Evolutionary conservation across 2,329 filamentous ascomycete genomes (phyloP).

Genomic region (Pestalotiopsis sp.): DNA sequence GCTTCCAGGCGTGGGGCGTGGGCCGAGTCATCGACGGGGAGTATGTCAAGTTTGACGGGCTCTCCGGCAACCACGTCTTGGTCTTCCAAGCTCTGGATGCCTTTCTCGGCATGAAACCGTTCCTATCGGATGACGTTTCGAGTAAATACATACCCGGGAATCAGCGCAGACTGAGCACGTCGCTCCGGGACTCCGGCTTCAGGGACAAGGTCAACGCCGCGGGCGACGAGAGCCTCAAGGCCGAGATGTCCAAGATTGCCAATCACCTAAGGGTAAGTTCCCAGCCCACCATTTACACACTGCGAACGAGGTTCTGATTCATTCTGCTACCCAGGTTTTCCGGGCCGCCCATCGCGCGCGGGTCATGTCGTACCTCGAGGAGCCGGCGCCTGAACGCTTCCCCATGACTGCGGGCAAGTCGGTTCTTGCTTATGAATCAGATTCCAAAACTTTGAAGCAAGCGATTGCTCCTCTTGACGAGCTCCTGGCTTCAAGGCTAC

Average conservation of each 20-base stretch:
- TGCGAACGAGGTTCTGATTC: not conserved
- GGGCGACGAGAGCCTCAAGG: not conserved
- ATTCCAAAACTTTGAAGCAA: too few species aligned
- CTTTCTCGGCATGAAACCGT: slow-evolving; percentile 26
- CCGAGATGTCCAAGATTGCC: not conserved
- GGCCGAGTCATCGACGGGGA: slow-evolving; percentile 24
- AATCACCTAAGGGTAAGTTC: not conserved
- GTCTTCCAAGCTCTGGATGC: slow-evolving; percentile 38
- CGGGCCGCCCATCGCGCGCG: not conserved
- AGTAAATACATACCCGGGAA: not conserved
- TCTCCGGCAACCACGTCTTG: slow-evolving; percentile 37
- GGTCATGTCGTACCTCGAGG: not conserved
- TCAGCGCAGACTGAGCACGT: not conserved
- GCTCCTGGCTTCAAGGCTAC: too few species aligned
- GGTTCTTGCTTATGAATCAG: not conserved
- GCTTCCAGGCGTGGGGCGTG: slow-evolving; percentile 38
- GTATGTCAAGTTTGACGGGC: slow-evolving; percentile 33
- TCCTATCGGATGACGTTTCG: not conserved
- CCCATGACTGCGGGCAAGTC: not conserved
- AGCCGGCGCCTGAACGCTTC: not conserved
- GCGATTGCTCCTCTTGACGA: too few species aligned
- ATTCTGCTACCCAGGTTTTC: not conserved
- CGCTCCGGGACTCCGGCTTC: not conserved
- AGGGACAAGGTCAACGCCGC: not conserved
- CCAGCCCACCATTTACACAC: not conserved